Evolutionary conservation across 2,329 filamentous ascomycete species (phyloP).

Genomic region (Hypoxylon sp.): DNA sequence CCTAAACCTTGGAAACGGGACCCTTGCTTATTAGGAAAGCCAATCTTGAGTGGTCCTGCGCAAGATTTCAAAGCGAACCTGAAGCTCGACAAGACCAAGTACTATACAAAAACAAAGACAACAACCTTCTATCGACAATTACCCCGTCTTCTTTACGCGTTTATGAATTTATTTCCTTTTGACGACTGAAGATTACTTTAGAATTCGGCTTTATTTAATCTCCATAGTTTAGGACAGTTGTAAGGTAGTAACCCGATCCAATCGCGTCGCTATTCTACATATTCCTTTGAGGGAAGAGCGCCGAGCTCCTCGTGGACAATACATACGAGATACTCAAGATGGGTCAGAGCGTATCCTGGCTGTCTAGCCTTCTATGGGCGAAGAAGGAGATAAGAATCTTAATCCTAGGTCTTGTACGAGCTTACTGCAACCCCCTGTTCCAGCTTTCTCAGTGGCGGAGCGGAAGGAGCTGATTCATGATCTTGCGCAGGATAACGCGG

Average conservation of each 20-base stretch:
- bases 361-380: constrained; percentile 82
- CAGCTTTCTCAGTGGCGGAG: constrained; percentile 28
- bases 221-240: constrained; percentile 29
- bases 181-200: constrained; percentile 24
- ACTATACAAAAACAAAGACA: constrained; percentile 24
- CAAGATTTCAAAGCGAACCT: constrained; percentile 41
- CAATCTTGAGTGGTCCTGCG: constrained; percentile 37
- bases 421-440: constrained; percentile 24
- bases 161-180: constrained; percentile 32
- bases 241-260: constrained; percentile 22
- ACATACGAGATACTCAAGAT: constrained; percentile 61
- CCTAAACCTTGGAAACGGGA: constrained; percentile 35
- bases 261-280: constrained; percentile 36
- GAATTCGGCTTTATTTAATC: constrained; percentile 26
- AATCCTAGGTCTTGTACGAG: constrained; percentile 88
- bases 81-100: constrained; percentile 19
- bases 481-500: constrained; percentile 86
- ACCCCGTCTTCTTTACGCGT: constrained; percentile 30
- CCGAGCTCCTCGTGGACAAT: constrained; percentile 21
- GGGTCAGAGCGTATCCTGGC: constrained; percentile 77
- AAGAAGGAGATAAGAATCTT: constrained; percentile 99
- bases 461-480: constrained; percentile 36
- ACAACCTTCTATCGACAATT: constrained; percentile 22
- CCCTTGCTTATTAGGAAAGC: constrained; percentile 46
- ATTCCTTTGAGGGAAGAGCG: constrained; percentile 12